These are phyloP conservation scores for Ceratobasidium sp. DNA, from an alignment of 1,284 basidiomycete genomes.

Conservation along the genomic window DNA sequence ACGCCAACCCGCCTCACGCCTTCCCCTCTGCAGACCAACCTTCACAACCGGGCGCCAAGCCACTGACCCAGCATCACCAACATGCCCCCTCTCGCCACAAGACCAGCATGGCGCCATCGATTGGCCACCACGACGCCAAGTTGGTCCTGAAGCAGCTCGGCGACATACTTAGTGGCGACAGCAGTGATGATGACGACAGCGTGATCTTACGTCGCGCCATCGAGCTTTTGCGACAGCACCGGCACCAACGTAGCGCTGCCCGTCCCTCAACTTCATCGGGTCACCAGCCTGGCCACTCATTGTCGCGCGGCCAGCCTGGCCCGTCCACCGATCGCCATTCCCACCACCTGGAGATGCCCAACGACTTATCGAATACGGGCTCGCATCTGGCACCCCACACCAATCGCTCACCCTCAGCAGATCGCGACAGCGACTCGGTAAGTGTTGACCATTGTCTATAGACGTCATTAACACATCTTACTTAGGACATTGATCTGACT, in stretches of 20 bases:
- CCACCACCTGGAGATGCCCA: not conserved
- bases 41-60: not conserved
- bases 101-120: not conserved
- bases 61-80: not conserved
- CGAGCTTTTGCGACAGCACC: not conserved
- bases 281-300: not conserved
- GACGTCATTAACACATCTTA: not conserved
- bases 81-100: not conserved
- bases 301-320: not conserved
- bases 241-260: not conserved
- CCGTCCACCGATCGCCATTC: not conserved
- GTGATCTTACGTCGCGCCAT: not conserved
- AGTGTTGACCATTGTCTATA: not conserved
- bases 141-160: not conserved
- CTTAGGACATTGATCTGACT: not conserved
- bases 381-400: not conserved
- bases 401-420: not conserved
- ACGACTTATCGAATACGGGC: too few relatives aligned
- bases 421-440: not conserved
- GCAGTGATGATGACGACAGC: not conserved
- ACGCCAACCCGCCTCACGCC: not conserved
- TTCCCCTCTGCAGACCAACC: not conserved
- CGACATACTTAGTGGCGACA: not conserved
- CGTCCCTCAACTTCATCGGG: not conserved
- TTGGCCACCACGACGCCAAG: not conserved